Evolutionary conservation across 2,329 filamentous ascomycete species (phyloP), one percentile per base, ranked within the genome.

Genomic region (Epichloe typhina): DNA sequence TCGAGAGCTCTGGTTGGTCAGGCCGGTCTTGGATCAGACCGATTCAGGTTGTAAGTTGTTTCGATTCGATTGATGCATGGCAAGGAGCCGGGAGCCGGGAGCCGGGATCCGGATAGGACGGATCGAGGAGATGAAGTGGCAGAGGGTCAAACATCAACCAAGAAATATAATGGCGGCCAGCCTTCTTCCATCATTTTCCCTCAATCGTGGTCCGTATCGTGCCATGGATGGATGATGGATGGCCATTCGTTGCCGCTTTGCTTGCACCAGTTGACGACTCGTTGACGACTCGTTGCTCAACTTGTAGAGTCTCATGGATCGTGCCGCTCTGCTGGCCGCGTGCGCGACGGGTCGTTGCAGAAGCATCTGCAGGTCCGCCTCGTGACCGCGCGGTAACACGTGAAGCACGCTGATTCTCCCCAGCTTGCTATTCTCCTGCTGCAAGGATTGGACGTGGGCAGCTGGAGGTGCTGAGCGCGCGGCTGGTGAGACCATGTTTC

Each of bases 361-460:
- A 31, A 44, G 23, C 4, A 41, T 50, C 19, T 15, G 35, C 46
- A n/a, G 46, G 38, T 46, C 42, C 38, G 42, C 47, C 21, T 35
- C 19, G 40, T 41, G 50, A 53, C 48, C 55, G 56, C 55, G 56
- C 55, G 56, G 55, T 52, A 56, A 26, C 23, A 26, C 53, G 53
- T 54, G 52, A 53, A 57, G 56, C 54, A 54, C 35, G 21, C 37
- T 21, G 13, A 17, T 11, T 36, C 31, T n/a, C 39, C 47, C 36
- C 47, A 39, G 17, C 19, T 11, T 26, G 11, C 4, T 23, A 1
- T 13, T 21, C 38, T 23, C 21, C n/a, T 19, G 17, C 6, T 31
- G 31, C 17, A 49, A 42, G 51, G 40, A 53, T 44, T 53, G 47
- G 47, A 46, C 40, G 40, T 33, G 36, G 37, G 13, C 33, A 31